Conservation (phyloP, 1,139 yeast genomes). For the Suzukiozyma palmioleophila region DNA sequence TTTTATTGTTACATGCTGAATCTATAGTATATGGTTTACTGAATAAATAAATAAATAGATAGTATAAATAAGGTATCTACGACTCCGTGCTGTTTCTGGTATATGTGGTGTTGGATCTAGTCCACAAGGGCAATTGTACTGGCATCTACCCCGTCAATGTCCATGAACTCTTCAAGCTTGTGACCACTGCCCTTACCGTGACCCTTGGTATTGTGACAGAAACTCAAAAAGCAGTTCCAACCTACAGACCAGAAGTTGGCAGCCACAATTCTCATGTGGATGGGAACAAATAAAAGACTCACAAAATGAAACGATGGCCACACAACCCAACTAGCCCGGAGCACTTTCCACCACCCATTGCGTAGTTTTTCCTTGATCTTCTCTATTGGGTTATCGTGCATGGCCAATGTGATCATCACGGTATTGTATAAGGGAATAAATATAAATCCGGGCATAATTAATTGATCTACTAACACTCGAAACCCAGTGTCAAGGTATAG, state of each 20-base stretch:
- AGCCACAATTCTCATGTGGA: slow-evolving; percentile 37
- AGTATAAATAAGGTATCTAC: too few species aligned
- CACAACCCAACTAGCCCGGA: slow-evolving; percentile 39
- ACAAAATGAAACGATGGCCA: slow-evolving; percentile 43
- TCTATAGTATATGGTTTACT: too few species aligned
- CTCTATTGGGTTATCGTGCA: slow-evolving; percentile 33
- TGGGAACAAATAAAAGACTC: slow-evolving; percentile 36
- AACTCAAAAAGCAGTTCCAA: slow-evolving; percentile 45
- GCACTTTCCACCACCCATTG: slow-evolving; percentile 41
- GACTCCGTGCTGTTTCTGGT: too few species aligned
- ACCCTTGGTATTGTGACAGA: slow-evolving; percentile 37
- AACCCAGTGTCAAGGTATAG: slow-evolving; percentile 33
- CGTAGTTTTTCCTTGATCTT: slow-evolving; percentile 30
- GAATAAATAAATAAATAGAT: too few species aligned
- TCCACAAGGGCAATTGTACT: neutral
- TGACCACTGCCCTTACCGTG: slow-evolving; percentile 43
- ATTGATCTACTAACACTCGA: slow-evolving; percentile 36
- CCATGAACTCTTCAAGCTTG: slow-evolving; percentile 36
- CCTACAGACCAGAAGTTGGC: slow-evolving; percentile 41
- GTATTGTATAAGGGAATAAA: slow-evolving; percentile 46
- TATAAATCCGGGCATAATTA: slow-evolving; percentile 29
- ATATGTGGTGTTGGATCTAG: neutral
- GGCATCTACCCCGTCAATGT: slow-evolving; percentile 30
- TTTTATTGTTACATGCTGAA: too few species aligned
- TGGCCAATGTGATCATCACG: slow-evolving; percentile 35